Base-by-base conservation (phyloP, 208 protist genomes). In the Wallacemonas collosoma region DNA sequence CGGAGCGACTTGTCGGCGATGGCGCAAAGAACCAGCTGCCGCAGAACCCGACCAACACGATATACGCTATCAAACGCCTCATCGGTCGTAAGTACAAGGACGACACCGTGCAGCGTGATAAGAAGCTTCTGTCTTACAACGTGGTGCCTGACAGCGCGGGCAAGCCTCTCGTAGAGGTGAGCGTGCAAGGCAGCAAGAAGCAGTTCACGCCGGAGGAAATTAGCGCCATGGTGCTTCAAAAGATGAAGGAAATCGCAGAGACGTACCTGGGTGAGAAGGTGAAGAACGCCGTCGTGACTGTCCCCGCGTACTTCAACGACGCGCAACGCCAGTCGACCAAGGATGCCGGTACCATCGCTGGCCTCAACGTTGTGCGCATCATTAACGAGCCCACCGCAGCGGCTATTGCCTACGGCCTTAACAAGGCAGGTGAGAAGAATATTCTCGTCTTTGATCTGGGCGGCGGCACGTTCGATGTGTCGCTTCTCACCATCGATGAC, bases 371-470 rank as follows among this genome's bases (percentile, higher is more conserved):
- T 5, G 62, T 98, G 38, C 85, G 98, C 51, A 98, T 99, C 72
- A 98, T 99, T 78, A 99, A 99, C 85, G 98, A 99, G 85, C 98
- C 98, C 17, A 98, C 97, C 6, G 98, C 98, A 6, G 98, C 98
- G 17, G 95, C 98, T 41, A 96, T 99, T 74, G 98, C 98, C 1
- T 99, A 99, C 77, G 98, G 98, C 40, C 76, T 99, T 14, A 94
- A 99, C 77, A 98, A 98, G 73, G 63, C 81, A 15, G 74, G 80
- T 60, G 85, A 90, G 50, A 75, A 79, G 61, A 97, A 97, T 79
- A 85, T 99, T 44, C 82, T 99, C 2, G 94, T 99, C 65, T 99
- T 98, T 81, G 98, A 99, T 78, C 82, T 99, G 44, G 98, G 98
- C 58, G 98, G 98, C 50, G 98, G 97, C 55, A 98, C 96, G 38